phyloP scores from a whole-genome alignment of 2,329 filamentous ascomycete species.

The Aspergillus ochraceoroseus region DNA sequence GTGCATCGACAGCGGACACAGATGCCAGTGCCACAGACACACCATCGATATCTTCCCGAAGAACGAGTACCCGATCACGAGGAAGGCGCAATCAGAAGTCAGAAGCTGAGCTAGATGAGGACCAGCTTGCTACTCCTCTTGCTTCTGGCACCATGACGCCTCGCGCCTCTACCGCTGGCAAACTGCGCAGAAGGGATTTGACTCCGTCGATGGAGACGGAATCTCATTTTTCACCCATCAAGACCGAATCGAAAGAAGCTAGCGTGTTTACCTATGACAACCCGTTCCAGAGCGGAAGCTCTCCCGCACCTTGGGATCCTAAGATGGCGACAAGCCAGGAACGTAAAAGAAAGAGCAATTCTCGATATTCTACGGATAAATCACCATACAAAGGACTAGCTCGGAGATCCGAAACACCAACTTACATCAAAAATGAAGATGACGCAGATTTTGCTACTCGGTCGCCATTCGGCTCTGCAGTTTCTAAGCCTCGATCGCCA shows the following conservation, averaged over 20 bases:
- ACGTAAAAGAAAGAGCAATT: constrained; percentile 48
- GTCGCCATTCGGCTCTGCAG: constrained; percentile 55
- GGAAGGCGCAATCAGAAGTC: constrained; percentile 30
- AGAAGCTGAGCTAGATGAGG: constrained; percentile 33
- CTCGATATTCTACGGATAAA: constrained; percentile 40
- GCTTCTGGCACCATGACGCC: constrained; percentile 35
- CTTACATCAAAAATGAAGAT: constrained; percentile 48
- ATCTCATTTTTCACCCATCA: constrained; percentile 39
- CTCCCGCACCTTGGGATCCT: constrained; percentile 52
- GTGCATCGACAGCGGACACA: constrained; percentile 38
- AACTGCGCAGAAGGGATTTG: constrained; percentile 48
- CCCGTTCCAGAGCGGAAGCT: constrained; percentile 83
- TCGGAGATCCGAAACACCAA: constrained; percentile 32
- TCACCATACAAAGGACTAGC: constrained; percentile 26
- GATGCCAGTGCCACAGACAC: constrained; percentile 28
- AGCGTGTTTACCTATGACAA: constrained; percentile 84
- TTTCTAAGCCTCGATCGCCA: constrained; percentile 31
- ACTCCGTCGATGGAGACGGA: constrained; percentile 37
- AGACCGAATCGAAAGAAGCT: constrained; percentile 47
- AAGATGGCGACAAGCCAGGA: constrained; percentile 12
- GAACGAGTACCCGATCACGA: constrained; percentile 35
- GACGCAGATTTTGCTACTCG: constrained; percentile 52
- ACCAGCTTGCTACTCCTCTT: constrained; percentile 32
- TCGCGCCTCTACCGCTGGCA: constrained; percentile 48
- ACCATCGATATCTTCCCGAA: constrained; percentile 28